Percentiles rank a stretch among this genome's conserved stretches.
Conservation (phyloP, 441 rosid genomes). For the Erodium chrysanthum region DNA sequence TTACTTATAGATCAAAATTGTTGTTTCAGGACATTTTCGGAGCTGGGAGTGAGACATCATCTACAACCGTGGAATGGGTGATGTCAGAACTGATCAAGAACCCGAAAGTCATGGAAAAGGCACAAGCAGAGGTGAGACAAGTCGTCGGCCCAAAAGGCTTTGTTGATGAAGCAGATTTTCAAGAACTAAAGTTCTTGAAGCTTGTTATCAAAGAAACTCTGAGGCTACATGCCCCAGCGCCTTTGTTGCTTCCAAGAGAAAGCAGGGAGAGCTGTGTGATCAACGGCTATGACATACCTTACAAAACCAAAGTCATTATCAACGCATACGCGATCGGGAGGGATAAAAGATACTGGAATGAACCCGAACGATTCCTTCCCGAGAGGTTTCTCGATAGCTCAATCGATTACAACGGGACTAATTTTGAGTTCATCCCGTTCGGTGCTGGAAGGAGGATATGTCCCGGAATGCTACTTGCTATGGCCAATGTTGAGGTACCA, state of each 20-base stretch:
- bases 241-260: conserved; percentile 29
- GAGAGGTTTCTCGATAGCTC: conserved; percentile 22
- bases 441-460: conserved; percentile 17
- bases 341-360: conserved; percentile 8
- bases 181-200: conserved; percentile 25
- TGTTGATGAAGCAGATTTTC: conserved; percentile 18
- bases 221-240: conserved; percentile 25
- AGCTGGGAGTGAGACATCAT: conserved; percentile 32
- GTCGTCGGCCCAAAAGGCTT: conserved; percentile 9
- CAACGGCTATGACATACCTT: conserved; percentile 20
- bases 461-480: conserved; percentile 18
- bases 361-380: conserved; percentile 21
- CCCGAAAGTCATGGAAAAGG: conserved; percentile 25
- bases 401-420: conserved; percentile 17
- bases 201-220: conserved; percentile 29
- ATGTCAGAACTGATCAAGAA: conserved; percentile 31
- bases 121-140: conserved; percentile 30
- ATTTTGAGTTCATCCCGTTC: not conserved
- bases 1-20: too few relatives aligned
- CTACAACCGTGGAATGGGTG: conserved; percentile 32
- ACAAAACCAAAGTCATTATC: conserved; percentile 16
- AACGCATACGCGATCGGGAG: conserved; percentile 22
- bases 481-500: not conserved
- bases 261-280: conserved; percentile 19
- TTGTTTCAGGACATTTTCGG: conserved; percentile 24